Evolutionary conservation across 148 eudicot genomes (phyloP), one percentile per base, ranked within the genome.

Genomic region (Chenopodium berlandieri): DNA sequence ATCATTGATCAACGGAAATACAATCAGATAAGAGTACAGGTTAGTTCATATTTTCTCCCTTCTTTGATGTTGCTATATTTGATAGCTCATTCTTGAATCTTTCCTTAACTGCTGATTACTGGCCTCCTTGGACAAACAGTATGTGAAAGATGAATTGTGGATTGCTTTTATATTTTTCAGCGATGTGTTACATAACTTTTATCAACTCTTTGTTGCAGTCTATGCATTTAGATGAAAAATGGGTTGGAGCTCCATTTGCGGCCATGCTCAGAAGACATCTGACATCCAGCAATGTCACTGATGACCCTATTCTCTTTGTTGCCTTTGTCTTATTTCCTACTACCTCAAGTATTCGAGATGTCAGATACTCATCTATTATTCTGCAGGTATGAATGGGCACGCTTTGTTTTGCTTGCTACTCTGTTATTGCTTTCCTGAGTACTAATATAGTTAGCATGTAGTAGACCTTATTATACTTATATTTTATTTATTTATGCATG

Each of bases 171-270:
- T 22, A 14, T 12, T 20, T 19, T 47, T 37, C 20, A 48, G 47
- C 67, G 34, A 32, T 20, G 31, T 44, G 22, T 65, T 54, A 13
- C 78, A 79, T 58, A 73, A 40, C 37, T 47, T 23, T 16, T 60
- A 58, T 63, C 48, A 37, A 75, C 71, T 78, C 52, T 72, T 78
- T 76, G 40, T 68, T 34, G 64, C 88, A 97, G 99, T 89, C 94
- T 3, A 73, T 97, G 50, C 84, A 89, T 82, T 84, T 97, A 81
- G 99, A 94, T 83, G 89, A 90, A 77, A 97, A 91, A 83, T 92
- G 99, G 99, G 84, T 68, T 46, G 98, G 97, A 85, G 97, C 99
- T 84, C 98, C 99, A 75, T 97, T 91, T 87, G 94, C 95, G 50
- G 91, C 99, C 71, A 86, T 94, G 98, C 90, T 94, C 76, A 90